A percentile compares a stretch with the other conserved stretches of the same genome.
These are phyloP conservation scores for Pleurotus cornucopiae DNA, from an alignment of 768 basidiomycete genomes.

Conservation along the genomic window DNA sequence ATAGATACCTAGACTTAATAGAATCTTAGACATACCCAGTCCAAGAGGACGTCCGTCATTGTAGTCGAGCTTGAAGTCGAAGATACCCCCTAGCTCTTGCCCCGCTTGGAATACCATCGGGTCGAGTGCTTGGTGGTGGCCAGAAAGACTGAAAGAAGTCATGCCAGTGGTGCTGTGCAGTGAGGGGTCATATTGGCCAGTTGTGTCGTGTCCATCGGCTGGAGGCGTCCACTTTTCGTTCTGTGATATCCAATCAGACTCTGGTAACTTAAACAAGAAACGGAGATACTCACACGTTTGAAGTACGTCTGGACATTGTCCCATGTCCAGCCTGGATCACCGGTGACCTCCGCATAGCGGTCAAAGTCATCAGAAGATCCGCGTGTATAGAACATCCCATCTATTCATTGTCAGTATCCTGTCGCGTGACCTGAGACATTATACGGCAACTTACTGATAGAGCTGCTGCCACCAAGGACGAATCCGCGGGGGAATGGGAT, in stretches of 20 bases:
- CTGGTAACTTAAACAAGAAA: background rate
- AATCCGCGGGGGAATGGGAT: conserved; percentile 15
- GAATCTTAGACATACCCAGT: conserved; percentile 17
- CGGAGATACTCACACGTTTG: conserved; percentile 14
- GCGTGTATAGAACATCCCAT: conserved; percentile 21
- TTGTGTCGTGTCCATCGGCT: conserved; percentile 22
- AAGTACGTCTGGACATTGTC: conserved; percentile 19
- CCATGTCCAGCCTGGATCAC: conserved; percentile 27
- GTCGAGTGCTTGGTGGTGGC: conserved; percentile 16
- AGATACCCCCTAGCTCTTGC: conserved; percentile 14
- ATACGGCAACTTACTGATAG: conserved; percentile 17
- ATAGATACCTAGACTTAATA: background rate
- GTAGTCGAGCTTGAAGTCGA: conserved; percentile 24
- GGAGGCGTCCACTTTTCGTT: conserved; percentile 22
- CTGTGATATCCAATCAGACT: conserved; percentile 12
- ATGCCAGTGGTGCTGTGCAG: conserved; percentile 23
- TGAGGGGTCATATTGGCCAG: conserved; percentile 22
- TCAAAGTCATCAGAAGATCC: conserved; percentile 23
- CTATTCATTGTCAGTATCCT: conserved; percentile 12
- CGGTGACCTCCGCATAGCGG: conserved; percentile 17
- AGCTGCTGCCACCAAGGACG: conserved; percentile 16
- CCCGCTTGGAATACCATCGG: conserved; percentile 19
- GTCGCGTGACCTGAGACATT: background rate
- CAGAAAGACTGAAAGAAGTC: conserved; percentile 19
- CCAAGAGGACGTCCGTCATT: conserved; percentile 26